Evolutionary conservation across 2,329 filamentous ascomycete genomes (phyloP).

Genomic region (Aspergillus tamarii): DNA sequence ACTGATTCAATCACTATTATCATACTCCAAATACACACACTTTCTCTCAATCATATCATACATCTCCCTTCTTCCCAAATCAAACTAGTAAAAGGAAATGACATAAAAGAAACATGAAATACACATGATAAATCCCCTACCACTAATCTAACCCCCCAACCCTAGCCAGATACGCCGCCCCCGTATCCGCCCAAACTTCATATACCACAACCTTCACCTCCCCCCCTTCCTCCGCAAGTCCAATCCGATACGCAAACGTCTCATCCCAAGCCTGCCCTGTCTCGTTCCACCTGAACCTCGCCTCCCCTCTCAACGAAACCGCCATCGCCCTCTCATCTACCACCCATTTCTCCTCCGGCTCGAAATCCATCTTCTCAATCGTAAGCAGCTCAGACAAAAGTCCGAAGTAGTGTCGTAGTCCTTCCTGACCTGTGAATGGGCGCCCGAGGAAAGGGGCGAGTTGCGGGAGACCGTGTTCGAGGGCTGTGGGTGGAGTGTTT

Average conservation of each 20-base stretch:
- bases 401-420: slow-evolving; percentile 42
- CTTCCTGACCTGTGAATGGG: slow-evolving; percentile 41
- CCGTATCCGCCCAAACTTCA: slow-evolving; percentile 49
- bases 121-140: not conserved
- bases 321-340: slow-evolving; percentile 38
- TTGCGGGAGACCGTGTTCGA: slow-evolving; percentile 46
- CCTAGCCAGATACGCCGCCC: slow-evolving; percentile 47
- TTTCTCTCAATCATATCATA: not conserved
- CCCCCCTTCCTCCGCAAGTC: slow-evolving; percentile 27
- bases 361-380: slow-evolving; percentile 43
- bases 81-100: not conserved
- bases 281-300: slow-evolving; percentile 37
- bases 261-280: slow-evolving; percentile 46
- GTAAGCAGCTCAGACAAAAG: slow-evolving; percentile 33
- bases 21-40: not conserved
- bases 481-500: slow-evolving; percentile 24
- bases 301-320: slow-evolving; percentile 39
- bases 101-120: not conserved
- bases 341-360: slow-evolving; percentile 39
- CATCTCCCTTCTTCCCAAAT: not conserved
- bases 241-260: slow-evolving; percentile 44
- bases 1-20: not conserved
- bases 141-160: slow-evolving; percentile 21
- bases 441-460: slow-evolving; percentile 49
- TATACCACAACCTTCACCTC: slow-evolving; percentile 42